Conservation (phyloP, 2,329 filamentous ascomycete species). For the Claviceps capensis region DNA sequence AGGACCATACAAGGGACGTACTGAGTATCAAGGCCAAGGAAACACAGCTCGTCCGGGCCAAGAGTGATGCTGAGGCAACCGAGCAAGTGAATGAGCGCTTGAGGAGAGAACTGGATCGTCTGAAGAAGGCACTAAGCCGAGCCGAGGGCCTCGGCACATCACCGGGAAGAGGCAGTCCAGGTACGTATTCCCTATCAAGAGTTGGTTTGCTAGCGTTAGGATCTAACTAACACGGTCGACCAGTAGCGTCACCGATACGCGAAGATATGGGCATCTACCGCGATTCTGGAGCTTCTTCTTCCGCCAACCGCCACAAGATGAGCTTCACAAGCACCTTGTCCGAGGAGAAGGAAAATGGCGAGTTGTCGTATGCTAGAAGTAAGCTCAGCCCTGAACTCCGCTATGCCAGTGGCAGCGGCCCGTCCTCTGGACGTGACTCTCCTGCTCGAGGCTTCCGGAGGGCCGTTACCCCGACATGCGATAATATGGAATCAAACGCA, state of each 20-base stretch:
- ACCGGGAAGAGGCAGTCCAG: conserved; percentile 24
- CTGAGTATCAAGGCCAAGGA: conserved; percentile 97
- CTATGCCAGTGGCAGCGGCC: conserved; percentile 30
- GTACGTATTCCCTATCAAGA: conserved; percentile 9
- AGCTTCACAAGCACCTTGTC: conserved; percentile 53
- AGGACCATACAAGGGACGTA: conserved; percentile 91
- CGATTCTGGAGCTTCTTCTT: conserved; percentile 29
- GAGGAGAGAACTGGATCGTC: conserved; percentile 74
- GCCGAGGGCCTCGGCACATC: conserved; percentile 36
- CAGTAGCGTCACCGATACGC: conserved; percentile 35
- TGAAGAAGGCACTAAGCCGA: conserved; percentile 72
- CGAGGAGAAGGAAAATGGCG: conserved; percentile 67
- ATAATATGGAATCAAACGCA: conserved; percentile 17
- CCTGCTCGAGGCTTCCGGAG: conserved; percentile 42
- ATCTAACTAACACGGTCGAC: conserved; percentile 8
- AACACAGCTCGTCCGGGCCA: conserved; percentile 83
- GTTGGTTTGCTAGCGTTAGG: background rate
- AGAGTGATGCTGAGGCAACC: conserved; percentile 78
- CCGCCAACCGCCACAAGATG: conserved; percentile 35
- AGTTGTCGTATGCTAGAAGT: conserved; percentile 30
- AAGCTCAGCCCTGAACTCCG: conserved; percentile 43
- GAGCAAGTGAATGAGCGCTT: conserved; percentile 77
- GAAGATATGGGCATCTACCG: conserved; percentile 50
- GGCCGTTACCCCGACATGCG: conserved; percentile 18
- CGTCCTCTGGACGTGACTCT: conserved; percentile 44